phyloP scores from a whole-genome alignment of 495 filamentous ascomycete species.

The Bathelium albidoporum region DNA sequence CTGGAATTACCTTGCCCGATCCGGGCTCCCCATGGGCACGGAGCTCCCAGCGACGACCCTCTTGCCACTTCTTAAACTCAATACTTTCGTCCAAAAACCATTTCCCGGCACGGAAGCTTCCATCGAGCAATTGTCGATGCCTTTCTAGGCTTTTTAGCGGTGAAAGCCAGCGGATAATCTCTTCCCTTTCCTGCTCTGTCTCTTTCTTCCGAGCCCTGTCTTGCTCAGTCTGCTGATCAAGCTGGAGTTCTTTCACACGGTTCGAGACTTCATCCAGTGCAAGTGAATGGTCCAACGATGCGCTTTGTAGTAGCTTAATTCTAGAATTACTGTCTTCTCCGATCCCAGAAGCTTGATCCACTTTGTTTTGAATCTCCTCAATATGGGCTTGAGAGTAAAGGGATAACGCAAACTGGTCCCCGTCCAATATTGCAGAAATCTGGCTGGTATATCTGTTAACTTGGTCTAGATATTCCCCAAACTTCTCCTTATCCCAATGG shows the following conservation, averaged over 20 bases:
- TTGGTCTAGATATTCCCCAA: background rate
- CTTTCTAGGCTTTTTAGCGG: background rate
- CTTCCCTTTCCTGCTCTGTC: background rate
- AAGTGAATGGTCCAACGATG: background rate
- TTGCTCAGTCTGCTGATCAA: background rate
- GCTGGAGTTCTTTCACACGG: background rate
- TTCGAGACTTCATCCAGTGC: background rate
- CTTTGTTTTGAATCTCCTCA: background rate
- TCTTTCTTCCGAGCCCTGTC: background rate
- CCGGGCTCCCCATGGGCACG: conserved; percentile 3
- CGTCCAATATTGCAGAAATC: background rate
- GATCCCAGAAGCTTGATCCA: background rate
- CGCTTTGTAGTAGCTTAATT: background rate
- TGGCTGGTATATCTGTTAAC: background rate
- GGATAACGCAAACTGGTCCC: background rate
- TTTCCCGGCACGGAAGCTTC: background rate
- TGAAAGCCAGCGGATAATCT: background rate
- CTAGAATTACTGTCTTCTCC: background rate
- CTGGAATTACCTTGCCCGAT: background rate
- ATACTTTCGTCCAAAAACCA: conserved; percentile 4
- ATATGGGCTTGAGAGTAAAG: background rate
- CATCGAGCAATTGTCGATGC: background rate
- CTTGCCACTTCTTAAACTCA: conserved; percentile 1
- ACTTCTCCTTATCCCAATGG: background rate
- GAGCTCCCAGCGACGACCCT: conserved; percentile 1